Percentiles rank a stretch among this genome's conserved stretches.
Conservation (phyloP, 495 filamentous ascomycete genomes). For the Letharia lupina region DNA sequence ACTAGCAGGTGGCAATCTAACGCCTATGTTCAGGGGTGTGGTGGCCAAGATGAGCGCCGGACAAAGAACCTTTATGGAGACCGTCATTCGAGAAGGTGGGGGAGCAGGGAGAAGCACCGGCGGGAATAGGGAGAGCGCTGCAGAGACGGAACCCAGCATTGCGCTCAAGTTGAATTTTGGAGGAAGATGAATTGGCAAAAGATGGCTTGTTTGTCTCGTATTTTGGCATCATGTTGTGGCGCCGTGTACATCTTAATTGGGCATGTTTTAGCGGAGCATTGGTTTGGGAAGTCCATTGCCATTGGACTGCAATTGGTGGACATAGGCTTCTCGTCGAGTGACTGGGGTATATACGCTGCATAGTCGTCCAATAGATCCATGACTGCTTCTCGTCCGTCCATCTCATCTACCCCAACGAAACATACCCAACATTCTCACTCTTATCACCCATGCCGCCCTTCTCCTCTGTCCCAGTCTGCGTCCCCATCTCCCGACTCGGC, state of each 20-base stretch:
- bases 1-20: constrained; percentile 65
- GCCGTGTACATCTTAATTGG: not conserved
- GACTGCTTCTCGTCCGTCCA: not conserved
- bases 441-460: not conserved
- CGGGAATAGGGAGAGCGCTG: constrained; percentile 33
- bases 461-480: constrained; percentile 17
- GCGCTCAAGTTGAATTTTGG: constrained; percentile 88
- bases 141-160: constrained; percentile 63
- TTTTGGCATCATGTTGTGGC: not conserved
- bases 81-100: constrained; percentile 59
- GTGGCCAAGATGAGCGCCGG: constrained; percentile 62
- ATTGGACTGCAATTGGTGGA: not conserved
- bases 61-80: constrained; percentile 73
- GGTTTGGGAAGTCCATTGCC: not conserved
- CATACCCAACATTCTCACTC: constrained; percentile 22
- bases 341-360: constrained; percentile 12
- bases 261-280: constrained; percentile 2
- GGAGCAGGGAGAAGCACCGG: constrained; percentile 30
- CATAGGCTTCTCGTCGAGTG: not conserved
- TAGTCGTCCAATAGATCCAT: not conserved
- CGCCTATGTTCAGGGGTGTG: constrained; percentile 61
- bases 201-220: not conserved
- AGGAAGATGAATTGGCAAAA: not conserved
- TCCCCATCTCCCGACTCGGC: constrained; percentile 17
- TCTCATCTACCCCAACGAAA: constrained; percentile 14